Conservation (phyloP, 208 protist species). For the Crithidia mellificae region DNA sequence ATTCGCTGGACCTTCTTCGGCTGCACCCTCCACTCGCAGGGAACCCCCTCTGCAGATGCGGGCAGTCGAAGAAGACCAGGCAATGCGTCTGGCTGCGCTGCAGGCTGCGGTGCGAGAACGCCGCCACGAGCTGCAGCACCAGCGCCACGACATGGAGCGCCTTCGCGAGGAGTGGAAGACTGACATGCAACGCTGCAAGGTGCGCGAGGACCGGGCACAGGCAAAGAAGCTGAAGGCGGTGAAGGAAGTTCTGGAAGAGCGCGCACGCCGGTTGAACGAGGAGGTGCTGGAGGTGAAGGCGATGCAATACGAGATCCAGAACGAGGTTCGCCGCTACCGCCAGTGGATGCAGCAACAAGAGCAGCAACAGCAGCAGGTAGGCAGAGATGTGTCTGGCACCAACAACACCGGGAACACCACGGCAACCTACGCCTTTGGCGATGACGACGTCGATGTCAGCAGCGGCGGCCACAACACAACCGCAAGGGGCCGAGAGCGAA, state of each 20-base stretch:
- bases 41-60: too few species aligned
- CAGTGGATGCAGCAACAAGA: background rate
- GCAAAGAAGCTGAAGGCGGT: constrained; percentile 44
- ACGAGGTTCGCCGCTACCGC: constrained; percentile 34
- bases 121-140: constrained; percentile 33
- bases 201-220: constrained; percentile 29
- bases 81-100: constrained; percentile 16
- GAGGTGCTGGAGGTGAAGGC: constrained; percentile 50
- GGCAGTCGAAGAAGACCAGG: constrained; percentile 12
- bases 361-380: constrained; percentile 1
- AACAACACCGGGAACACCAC: background rate
- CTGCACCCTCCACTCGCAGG: too few species aligned
- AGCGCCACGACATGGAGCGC: constrained; percentile 36
- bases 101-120: constrained; percentile 30
- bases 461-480: too few species aligned
- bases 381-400: background rate
- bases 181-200: constrained; percentile 49
- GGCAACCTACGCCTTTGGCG: background rate
- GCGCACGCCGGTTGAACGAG: constrained; percentile 59
- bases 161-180: constrained; percentile 62
- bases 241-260: constrained; percentile 53
- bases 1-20: too few species aligned
- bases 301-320: constrained; percentile 37
- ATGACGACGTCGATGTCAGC: too few species aligned
- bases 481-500: too few species aligned